Percentiles rank a stretch among this genome's conserved stretches.
These are phyloP conservation scores for Gyrodon lividus DNA, from an alignment of 768 basidiomycete genomes.

Conservation along the genomic window DNA sequence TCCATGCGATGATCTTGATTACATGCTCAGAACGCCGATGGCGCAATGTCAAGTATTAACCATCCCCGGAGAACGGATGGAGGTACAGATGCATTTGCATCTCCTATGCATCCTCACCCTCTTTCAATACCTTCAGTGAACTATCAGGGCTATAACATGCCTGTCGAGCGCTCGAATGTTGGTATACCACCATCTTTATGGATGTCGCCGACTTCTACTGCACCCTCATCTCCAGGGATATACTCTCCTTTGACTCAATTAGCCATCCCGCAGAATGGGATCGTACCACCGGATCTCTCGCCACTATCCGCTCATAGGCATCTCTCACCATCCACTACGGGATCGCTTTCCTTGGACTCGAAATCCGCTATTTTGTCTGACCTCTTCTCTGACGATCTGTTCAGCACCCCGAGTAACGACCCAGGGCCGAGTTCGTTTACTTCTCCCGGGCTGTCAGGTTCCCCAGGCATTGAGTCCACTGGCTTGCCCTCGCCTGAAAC, in stretches of 20 bases:
- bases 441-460: slow-evolving; percentile 65
- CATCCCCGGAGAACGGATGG: slow-evolving; percentile 14
- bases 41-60: slow-evolving; percentile 12
- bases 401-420: slow-evolving; percentile 33
- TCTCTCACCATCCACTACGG: slow-evolving; percentile 42
- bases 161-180: slow-evolving; percentile 50
- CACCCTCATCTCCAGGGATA: slow-evolving; percentile 42
- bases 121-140: slow-evolving; percentile 19
- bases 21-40: slow-evolving; percentile 19
- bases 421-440: slow-evolving; percentile 53
- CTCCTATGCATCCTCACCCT: slow-evolving; percentile 15
- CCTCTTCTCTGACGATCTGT: slow-evolving; percentile 70
- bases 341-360: slow-evolving; percentile 47
- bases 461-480: slow-evolving; percentile 58
- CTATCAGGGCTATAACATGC: slow-evolving; percentile 26
- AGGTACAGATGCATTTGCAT: slow-evolving; percentile 4
- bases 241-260: slow-evolving; percentile 41
- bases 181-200: slow-evolving; percentile 75
- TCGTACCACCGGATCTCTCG: slow-evolving; percentile 30
- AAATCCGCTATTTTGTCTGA: slow-evolving; percentile 67
- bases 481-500: slow-evolving; percentile 41
- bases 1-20: not conserved
- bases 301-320: slow-evolving; percentile 36
- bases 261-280: slow-evolving; percentile 35
- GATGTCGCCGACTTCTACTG: slow-evolving; percentile 72